A percentile compares a stretch with the other conserved stretches of the same genome.
Evolutionary conservation across 768 basidiomycete genomes (phyloP).

Genomic region (Suillus spraguei): DNA sequence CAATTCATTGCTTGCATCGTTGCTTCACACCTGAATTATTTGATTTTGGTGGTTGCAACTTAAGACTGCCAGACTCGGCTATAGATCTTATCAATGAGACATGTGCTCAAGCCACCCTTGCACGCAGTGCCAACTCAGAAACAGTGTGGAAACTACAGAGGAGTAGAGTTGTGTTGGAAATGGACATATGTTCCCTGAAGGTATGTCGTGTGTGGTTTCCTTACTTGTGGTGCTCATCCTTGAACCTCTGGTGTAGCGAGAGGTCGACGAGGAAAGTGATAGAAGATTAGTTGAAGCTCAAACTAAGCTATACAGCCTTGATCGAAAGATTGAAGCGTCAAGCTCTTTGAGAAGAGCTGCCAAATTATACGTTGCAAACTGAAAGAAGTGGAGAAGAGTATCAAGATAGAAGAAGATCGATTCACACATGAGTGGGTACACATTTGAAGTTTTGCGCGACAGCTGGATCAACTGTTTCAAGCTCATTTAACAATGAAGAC

Average conservation of each 20-base stretch:
- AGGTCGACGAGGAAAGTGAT: slow-evolving; percentile 14
- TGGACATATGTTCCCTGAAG: slow-evolving; percentile 11
- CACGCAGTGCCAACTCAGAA: slow-evolving; percentile 6
- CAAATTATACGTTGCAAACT: slow-evolving; percentile 1
- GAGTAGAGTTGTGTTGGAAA: slow-evolving; percentile 9
- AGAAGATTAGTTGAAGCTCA: slow-evolving; percentile 1
- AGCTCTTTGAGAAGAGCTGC: background rate
- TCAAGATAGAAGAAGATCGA: slow-evolving; percentile 10
- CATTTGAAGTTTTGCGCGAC: background rate
- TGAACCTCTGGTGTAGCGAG: slow-evolving; percentile 7
- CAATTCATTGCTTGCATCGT: background rate
- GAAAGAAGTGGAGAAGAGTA: background rate
- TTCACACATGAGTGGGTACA: background rate
- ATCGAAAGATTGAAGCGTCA: slow-evolving; percentile 7
- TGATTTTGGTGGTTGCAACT: background rate
- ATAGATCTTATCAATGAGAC: slow-evolving; percentile 14
- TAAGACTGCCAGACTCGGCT: slow-evolving; percentile 14
- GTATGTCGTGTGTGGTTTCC: background rate
- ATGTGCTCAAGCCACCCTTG: slow-evolving; percentile 7
- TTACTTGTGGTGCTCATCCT: background rate
- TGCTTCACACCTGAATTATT: background rate
- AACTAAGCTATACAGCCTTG: background rate
- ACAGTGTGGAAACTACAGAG: slow-evolving; percentile 11
- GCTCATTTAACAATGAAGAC: background rate
- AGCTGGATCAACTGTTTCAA: background rate